Percentiles rank a stretch among this genome's conserved stretches.
These are phyloP conservation scores for Verticillium zaregamsianum DNA, from an alignment of 2,329 filamentous ascomycete genomes.

Conservation along the genomic window DNA sequence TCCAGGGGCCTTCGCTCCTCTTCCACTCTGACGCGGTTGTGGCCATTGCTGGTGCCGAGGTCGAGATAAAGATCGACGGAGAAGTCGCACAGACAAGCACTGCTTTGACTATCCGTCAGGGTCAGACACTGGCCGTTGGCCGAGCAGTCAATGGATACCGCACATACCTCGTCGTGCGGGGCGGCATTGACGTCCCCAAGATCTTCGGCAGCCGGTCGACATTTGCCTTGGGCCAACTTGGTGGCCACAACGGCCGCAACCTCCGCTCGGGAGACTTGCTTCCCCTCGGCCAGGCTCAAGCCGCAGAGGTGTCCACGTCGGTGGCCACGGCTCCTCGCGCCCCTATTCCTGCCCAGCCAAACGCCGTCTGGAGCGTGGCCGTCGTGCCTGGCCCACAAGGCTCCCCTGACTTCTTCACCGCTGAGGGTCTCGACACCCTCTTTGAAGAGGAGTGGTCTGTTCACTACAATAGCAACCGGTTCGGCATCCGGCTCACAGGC, in stretches of 20 bases:
- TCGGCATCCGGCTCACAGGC: conserved; percentile 33
- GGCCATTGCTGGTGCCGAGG: conserved; percentile 26
- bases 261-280: conserved; percentile 25
- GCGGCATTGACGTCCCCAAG: conserved; percentile 27
- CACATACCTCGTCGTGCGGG: conserved; percentile 28
- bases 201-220: conserved; percentile 27
- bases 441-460: conserved; percentile 32
- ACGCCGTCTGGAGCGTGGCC: conserved; percentile 23
- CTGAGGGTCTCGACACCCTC: conserved; percentile 21
- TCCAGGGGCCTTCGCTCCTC: conserved; percentile 25
- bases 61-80: conserved; percentile 20
- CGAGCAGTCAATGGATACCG: conserved; percentile 23
- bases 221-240: conserved; percentile 26
- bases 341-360: conserved; percentile 19
- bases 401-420: conserved; percentile 31
- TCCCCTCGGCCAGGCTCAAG: neutral
- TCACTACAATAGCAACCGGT: conserved; percentile 35
- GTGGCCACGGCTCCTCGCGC: neutral
- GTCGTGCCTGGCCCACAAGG: conserved; percentile 35
- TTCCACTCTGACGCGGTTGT: conserved; percentile 28
- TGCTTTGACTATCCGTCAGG: conserved; percentile 16
- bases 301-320: neutral
- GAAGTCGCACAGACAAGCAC: conserved; percentile 14
- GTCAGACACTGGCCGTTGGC: conserved; percentile 22
- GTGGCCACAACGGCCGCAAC: conserved; percentile 27